These are phyloP conservation scores for Salix purpurea DNA, from an alignment of 345 rosid species.

Conservation along the genomic window DNA sequence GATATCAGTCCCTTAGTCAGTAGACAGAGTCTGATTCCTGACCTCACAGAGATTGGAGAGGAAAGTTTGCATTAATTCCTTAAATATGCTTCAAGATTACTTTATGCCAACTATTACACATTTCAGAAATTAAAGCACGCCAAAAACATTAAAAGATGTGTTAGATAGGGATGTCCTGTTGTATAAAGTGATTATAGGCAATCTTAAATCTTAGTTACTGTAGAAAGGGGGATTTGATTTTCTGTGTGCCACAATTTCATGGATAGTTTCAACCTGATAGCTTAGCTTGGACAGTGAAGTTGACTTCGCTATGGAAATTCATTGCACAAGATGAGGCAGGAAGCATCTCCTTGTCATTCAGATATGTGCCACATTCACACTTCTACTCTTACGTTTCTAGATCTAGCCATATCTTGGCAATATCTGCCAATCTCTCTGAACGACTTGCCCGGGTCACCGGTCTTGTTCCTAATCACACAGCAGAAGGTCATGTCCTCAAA, in stretches of 20 bases:
- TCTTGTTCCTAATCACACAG: neutral
- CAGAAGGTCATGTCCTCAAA: neutral
- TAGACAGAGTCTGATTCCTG: neutral
- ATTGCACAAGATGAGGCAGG: slow-evolving; percentile 19
- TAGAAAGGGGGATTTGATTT: neutral
- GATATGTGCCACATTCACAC: slow-evolving; percentile 12
- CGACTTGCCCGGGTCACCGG: neutral
- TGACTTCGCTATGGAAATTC: slow-evolving; percentile 9
- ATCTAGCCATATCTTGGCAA: neutral
- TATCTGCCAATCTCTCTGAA: slow-evolving; percentile 15
- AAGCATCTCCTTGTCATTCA: slow-evolving; percentile 21
- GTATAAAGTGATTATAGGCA: neutral
- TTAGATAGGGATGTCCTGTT: neutral
- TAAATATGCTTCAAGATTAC: neutral
- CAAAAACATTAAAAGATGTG: neutral
- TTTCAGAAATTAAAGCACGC: neutral
- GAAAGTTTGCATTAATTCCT: neutral
- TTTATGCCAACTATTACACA: neutral
- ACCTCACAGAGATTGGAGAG: neutral
- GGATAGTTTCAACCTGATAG: neutral
- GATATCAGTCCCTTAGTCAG: neutral
- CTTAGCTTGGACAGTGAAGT: neutral
- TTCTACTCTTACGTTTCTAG: neutral
- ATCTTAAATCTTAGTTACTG: neutral
- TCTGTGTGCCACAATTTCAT: neutral